A percentile compares a stretch with the other conserved stretches of the same genome.
Conservation (phyloP, 768 basidiomycete species). For the Mycena epipterygia region DNA sequence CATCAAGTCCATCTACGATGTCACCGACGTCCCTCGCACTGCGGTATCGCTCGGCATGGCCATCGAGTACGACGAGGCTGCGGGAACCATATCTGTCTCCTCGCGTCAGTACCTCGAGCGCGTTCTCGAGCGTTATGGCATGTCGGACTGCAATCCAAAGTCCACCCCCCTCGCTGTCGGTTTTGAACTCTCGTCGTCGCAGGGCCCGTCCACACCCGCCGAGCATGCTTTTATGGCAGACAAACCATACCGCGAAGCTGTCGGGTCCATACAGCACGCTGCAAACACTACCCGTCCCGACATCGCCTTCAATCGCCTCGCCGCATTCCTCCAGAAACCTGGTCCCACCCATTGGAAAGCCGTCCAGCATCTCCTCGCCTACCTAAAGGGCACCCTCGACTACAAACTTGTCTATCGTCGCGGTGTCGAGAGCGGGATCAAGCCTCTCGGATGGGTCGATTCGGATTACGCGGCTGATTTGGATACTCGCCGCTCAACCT, state of each 20-base stretch:
- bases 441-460: conserved; percentile 31
- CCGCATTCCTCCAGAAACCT: conserved; percentile 43
- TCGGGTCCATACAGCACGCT: conserved; percentile 42
- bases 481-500: too few species aligned
- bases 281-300: conserved; percentile 46
- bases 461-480: too few species aligned
- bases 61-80: conserved; percentile 25
- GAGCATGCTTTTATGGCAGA: conserved; percentile 40
- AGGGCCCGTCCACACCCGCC: conserved; percentile 19
- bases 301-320: conserved; percentile 40
- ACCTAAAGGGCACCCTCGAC: conserved; percentile 50
- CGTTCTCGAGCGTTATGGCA: conserved; percentile 37
- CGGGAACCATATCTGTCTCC: conserved; percentile 38
- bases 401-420: conserved; percentile 1
- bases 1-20: conserved; percentile 32
- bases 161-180: conserved; percentile 44
- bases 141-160: conserved; percentile 42
- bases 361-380: conserved; percentile 50
- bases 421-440: background rate
- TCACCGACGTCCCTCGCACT: conserved; percentile 39
- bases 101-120: conserved; percentile 33
- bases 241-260: conserved; percentile 42
- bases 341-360: conserved; percentile 52
- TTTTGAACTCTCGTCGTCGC: conserved; percentile 26
- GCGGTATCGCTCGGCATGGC: conserved; percentile 38